Evolutionary conservation across 1,284 basidiomycete species (phyloP), one percentile per base, ranked within the genome.

Genomic region (Amylostereum areolatum): DNA sequence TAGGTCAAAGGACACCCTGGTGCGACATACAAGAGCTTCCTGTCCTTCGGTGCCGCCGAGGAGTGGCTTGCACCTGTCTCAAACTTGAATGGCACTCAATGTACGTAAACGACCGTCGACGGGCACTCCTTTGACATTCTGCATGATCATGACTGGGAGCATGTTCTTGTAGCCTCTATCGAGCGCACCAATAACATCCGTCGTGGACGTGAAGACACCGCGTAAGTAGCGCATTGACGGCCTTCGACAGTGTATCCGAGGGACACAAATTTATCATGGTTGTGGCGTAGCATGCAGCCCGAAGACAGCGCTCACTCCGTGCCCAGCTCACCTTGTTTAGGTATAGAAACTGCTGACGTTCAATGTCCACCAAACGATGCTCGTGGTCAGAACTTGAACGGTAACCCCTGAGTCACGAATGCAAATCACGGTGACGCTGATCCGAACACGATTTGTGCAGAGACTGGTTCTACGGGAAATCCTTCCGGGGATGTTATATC

Each of bases 21-120:
- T 2, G 72, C 77, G 10, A 57, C 70, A 30, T 71, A 74, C 55
- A 78, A 75, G 57, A 73, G 75, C 52, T 83, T 83, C 55, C 53
- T 53, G 1, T 70, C 71, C 6, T 56, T 47, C 45, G 45, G 51
- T 32, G 65, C 70, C 24, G 80, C 80, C 2, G 66, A 77, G 55
- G 60, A 67, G 33, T 82, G 76, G 77, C 57, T 78, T 34, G 8
- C 18, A 18, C 18, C 18, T 18, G 18, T n/a, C 34, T 1, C 18
- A 18, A 18, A 18, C 18, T 18, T 18, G 18, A 18, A 18, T 18
- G 18, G 1, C 18, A 18, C 18, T 18, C 18, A 18, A 18, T 18
- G 18, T 18, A 18, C 18, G 18, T 18, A 18, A 18, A 18, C 18
- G 18, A 18, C 18, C 18, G 18, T 18, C 18, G 18, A 18, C 18